phyloP scores from a whole-genome alignment of 495 filamentous ascomycete species.

The Halenospora varia region DNA sequence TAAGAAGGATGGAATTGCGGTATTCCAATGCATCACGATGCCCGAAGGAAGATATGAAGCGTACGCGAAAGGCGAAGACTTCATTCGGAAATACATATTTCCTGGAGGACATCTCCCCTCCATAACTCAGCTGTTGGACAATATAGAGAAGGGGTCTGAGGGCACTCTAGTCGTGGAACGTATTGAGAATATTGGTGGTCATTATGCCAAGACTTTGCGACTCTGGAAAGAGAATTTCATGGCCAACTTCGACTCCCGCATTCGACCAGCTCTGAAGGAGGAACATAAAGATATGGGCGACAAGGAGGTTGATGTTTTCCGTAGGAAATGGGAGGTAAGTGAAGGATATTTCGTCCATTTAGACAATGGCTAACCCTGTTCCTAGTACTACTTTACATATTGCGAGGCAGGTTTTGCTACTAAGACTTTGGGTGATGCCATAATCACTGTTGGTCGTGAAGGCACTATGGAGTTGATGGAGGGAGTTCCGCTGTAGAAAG shows the following conservation, averaged over 20 bases:
- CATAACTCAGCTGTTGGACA: constrained; percentile 54
- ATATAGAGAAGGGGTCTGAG: constrained; percentile 52
- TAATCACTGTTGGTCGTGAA: constrained; percentile 62
- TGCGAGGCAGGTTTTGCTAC: constrained; percentile 68
- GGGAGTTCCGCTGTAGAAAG: constrained; percentile 50
- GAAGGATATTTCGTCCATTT: constrained; percentile 7
- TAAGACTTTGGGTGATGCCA: constrained; percentile 66
- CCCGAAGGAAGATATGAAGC: constrained; percentile 51
- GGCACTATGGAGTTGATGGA: constrained; percentile 65
- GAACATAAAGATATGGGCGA: constrained; percentile 52
- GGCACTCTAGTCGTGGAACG: constrained; percentile 57
- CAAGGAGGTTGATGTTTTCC: constrained; percentile 58
- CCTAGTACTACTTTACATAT: constrained; percentile 69
- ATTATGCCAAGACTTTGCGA: constrained; percentile 65
- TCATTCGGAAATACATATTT: constrained; percentile 73
- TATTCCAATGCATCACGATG: constrained; percentile 76
- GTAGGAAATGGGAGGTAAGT: constrained; percentile 61
- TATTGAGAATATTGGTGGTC: constrained; percentile 64
- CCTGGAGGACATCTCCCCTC: constrained; percentile 70
- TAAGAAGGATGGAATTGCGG: constrained; percentile 62
- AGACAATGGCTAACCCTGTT: neutral
- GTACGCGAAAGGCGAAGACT: constrained; percentile 46
- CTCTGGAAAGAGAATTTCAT: constrained; percentile 64
- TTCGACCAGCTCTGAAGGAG: constrained; percentile 47
- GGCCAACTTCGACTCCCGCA: constrained; percentile 51